Conservation (phyloP, 192 early-diverging fungal species). For the Coemansia sp. region DNA sequence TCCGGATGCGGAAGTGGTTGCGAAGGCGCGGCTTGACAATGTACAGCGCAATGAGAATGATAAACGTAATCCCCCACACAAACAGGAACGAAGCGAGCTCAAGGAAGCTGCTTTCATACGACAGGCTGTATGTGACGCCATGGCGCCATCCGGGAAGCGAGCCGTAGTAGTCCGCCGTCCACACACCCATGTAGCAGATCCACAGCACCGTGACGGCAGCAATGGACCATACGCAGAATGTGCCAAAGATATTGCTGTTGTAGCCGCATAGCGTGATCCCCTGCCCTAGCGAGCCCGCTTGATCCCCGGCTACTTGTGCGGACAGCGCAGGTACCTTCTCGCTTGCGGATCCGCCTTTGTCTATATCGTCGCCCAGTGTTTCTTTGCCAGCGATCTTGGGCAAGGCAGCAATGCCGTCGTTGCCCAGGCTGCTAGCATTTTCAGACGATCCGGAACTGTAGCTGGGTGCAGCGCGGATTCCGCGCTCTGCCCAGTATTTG, state of each 20-base stretch:
- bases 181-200: conserved; percentile 52
- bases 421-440: background rate
- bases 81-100: conserved; percentile 49
- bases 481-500: conserved; percentile 35
- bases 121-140: conserved; percentile 58
- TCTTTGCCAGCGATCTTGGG: background rate
- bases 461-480: conserved; percentile 8
- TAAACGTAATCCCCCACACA: conserved; percentile 51
- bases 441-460: background rate
- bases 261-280: conserved; percentile 37
- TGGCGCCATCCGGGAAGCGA: conserved; percentile 37
- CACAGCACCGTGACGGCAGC: conserved; percentile 34
- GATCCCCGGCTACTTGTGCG: background rate
- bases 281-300: background rate
- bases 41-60: conserved; percentile 48
- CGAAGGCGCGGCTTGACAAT: conserved; percentile 54
- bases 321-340: conserved; percentile 15
- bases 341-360: background rate
- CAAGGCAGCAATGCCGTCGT: background rate
- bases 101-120: conserved; percentile 56
- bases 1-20: conserved; percentile 69
- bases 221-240: conserved; percentile 35
- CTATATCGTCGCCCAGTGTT: background rate
- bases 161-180: conserved; percentile 60
- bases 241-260: conserved; percentile 47